Conservation (phyloP, 768 basidiomycete genomes). For the Omphalotus guepiniiformis region DNA sequence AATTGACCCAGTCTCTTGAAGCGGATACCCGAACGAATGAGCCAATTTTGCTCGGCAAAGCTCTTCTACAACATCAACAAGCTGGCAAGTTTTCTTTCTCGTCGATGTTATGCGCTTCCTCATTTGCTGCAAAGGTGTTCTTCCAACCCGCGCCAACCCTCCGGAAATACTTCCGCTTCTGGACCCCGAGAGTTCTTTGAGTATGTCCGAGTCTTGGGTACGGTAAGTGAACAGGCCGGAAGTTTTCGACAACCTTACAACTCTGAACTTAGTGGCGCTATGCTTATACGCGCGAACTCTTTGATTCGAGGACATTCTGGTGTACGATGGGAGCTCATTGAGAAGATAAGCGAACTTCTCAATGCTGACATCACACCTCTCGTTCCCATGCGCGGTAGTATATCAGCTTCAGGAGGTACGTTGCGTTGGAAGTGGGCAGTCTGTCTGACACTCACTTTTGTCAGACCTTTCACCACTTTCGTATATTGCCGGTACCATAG, state of each 20-base stretch:
- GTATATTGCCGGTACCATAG: conserved; percentile 66
- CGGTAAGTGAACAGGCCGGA: conserved; percentile 49
- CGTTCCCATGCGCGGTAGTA: conserved; percentile 78
- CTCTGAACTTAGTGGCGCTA: too few relatives aligned
- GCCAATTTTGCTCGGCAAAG: conserved; percentile 56
- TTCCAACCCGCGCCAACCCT: conserved; percentile 47
- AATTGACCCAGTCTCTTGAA: conserved; percentile 19
- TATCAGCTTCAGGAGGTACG: conserved; percentile 74
- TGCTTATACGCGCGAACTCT: conserved; percentile 77
- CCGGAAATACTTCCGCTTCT: conserved; percentile 55
- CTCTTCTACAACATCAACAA: conserved; percentile 73
- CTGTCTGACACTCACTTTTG: neutral
- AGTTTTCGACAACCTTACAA: conserved; percentile 39
- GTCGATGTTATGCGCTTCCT: too few relatives aligned
- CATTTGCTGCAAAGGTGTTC: too few relatives aligned
- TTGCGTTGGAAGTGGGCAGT: too few relatives aligned
- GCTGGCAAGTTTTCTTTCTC: too few relatives aligned
- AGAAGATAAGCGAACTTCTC: conserved; percentile 63
- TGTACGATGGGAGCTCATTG: conserved; percentile 72
- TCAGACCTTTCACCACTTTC: conserved; percentile 49
- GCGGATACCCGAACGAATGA: conserved; percentile 74
- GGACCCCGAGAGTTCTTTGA: conserved; percentile 60
- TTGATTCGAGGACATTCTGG: conserved; percentile 80
- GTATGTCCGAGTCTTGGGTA: conserved; percentile 87
- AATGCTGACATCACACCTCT: conserved; percentile 61